Evolutionary conservation across 805 yeast species (phyloP).

Genomic region (Yarrowia bubula): DNA sequence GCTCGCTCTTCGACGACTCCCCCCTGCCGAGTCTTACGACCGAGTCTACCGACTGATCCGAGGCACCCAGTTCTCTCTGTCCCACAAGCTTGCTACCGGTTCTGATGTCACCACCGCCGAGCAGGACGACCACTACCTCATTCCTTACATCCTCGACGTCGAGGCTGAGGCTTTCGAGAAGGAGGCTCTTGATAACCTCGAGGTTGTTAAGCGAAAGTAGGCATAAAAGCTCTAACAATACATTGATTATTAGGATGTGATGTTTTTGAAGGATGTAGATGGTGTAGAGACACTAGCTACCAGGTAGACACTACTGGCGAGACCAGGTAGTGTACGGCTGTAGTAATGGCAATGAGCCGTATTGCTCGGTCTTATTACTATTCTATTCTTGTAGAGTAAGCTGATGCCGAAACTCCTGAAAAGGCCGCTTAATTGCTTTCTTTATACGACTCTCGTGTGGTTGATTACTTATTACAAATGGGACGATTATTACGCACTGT

Average conservation of each 20-base stretch:
- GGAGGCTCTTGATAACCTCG: slow-evolving; percentile 80
- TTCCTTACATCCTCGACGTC: slow-evolving; percentile 89
- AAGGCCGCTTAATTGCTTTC: not conserved
- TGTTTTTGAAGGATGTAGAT: not conserved
- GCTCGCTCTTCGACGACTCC: slow-evolving; percentile 84
- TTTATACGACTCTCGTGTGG: not conserved
- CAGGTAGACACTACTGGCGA: no score
- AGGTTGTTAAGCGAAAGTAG: slow-evolving; percentile 36
- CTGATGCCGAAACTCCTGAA: no score
- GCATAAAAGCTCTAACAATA: slow-evolving; percentile 27
- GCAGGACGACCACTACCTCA: slow-evolving; percentile 62
- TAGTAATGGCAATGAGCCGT: no score
- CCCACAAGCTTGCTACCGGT: slow-evolving; percentile 82
- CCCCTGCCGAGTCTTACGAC: slow-evolving; percentile 78
- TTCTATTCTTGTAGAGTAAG: no score
- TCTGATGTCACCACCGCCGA: slow-evolving; percentile 73
- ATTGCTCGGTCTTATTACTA: no score
- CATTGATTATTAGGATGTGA: slow-evolving; percentile 6
- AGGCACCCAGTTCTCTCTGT: slow-evolving; percentile 82
- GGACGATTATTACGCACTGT: not conserved
- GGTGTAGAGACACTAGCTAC: not conserved
- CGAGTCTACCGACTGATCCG: slow-evolving; percentile 90
- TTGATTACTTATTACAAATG: slow-evolving; percentile 9
- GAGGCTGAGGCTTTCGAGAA: slow-evolving; percentile 90
- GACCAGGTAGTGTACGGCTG: not conserved